Conservation (phyloP, 176 grass and related monocot species). For the Zizania latifolia region DNA sequence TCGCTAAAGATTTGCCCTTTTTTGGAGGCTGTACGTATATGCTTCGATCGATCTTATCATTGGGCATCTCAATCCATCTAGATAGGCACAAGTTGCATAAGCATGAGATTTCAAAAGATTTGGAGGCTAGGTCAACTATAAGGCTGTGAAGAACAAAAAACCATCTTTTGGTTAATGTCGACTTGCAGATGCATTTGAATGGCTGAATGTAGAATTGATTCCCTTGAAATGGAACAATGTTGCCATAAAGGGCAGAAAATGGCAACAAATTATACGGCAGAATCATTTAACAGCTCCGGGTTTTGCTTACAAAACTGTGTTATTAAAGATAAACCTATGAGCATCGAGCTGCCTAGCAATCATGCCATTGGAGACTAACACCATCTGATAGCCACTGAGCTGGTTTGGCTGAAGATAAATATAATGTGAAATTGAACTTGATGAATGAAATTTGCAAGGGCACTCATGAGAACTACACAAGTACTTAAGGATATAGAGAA, state of each 20-base stretch:
- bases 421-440: no score
- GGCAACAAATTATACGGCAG: not conserved
- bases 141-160: not conserved
- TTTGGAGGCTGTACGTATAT: not conserved
- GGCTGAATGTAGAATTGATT: not conserved
- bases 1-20: not conserved
- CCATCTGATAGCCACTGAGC: not conserved
- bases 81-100: not conserved
- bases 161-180: not conserved
- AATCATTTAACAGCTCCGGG: not conserved
- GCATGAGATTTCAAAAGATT: conserved; percentile 15
- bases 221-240: not conserved
- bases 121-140: conserved; percentile 16
- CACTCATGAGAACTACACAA: not conserved
- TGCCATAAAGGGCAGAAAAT: not conserved
- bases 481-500: not conserved
- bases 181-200: not conserved
- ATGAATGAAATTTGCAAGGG: not conserved
- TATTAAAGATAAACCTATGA: not conserved
- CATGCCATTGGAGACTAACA: not conserved
- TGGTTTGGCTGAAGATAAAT: not conserved
- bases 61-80: conserved; percentile 12
- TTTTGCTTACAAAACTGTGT: not conserved
- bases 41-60: not conserved
- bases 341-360: no score